Evolutionary conservation across 148 eudicot genomes (phyloP), one percentile per base, ranked within the genome.

Genomic region (Rhododendron simsii): DNA sequence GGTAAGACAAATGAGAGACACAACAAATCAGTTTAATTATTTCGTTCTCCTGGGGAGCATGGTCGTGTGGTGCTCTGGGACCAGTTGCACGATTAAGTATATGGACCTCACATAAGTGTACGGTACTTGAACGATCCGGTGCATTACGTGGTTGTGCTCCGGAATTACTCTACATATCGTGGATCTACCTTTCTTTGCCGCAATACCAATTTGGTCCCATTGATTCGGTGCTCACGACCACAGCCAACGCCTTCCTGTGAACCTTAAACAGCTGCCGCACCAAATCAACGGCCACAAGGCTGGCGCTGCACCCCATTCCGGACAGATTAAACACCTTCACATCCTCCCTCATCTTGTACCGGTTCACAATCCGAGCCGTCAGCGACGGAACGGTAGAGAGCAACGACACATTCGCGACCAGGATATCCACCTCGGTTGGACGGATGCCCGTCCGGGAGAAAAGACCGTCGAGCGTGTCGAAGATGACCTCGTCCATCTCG

Each of bases 231-330:
- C 93, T 95, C 26, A 95, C 92, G 0, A 96, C 92, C 48, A 96
- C 28, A 13, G 94, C 99, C 20, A 91, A 87, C 55, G 87, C 82
- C 37, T 94, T 89, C 86, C 89, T 90, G 83, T 91, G 89, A 6
- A 78, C 80, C 84, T 91, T 91, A 35, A 96, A 94, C 50, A 94
- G 7, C 26, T 94, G 91, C 1, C 88, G 92, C 3, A 95, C 91
- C 2, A 95, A 92, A 53, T 96, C 92, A 20, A 96, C 87, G 20
- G 93, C 90, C 5, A 95, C 87, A 23, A 96, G 81, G 87, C 99
- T 96, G 1, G 98, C 99, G 37, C 99, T 96, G 80, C 99, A 96
- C 0, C 99, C 99, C 99, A 96, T 96, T 47, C 99, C 98, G 0
- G 93, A 45, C 69, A 96, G 84, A 18, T 95, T 95, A 67, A 85